These are phyloP conservation scores for Zelopaecilomyces penicillatus DNA, from an alignment of 2,329 filamentous ascomycete species.

Conservation along the genomic window DNA sequence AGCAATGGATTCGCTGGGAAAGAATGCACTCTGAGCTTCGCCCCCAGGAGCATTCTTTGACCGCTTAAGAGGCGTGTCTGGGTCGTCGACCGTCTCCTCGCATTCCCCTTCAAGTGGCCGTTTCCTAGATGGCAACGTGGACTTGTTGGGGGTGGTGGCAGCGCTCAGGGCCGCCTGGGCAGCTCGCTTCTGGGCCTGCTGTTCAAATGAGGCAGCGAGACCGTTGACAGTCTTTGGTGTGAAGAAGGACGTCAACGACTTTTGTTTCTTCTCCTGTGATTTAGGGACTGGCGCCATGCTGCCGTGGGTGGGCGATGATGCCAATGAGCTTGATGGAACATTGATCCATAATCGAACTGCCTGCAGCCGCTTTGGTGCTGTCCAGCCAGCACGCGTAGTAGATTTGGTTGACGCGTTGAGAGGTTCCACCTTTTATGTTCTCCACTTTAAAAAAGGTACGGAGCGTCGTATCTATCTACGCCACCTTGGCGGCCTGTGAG, in stretches of 20 bases:
- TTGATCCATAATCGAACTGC: too few species aligned
- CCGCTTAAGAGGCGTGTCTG: neutral
- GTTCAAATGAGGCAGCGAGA: slow-evolving; percentile 27
- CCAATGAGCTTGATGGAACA: neutral
- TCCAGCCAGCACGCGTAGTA: slow-evolving; percentile 1
- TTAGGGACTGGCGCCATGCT: slow-evolving; percentile 30
- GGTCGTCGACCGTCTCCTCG: slow-evolving; percentile 34
- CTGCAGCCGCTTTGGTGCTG: too few species aligned
- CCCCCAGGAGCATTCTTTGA: slow-evolving; percentile 3
- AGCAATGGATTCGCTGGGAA: slow-evolving; percentile 13
- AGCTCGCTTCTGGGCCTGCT: slow-evolving; percentile 19
- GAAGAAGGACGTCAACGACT: slow-evolving; percentile 83
- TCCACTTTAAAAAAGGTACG: too few species aligned
- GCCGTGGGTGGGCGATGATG: neutral
- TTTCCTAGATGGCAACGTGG: slow-evolving; percentile 33
- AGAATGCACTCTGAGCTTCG: slow-evolving; percentile 25
- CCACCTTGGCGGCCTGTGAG: too few species aligned
- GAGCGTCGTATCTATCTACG: too few species aligned
- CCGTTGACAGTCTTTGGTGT: slow-evolving; percentile 50
- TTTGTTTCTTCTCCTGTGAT: slow-evolving; percentile 56
- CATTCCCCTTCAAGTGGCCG: slow-evolving; percentile 42
- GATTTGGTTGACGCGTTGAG: slow-evolving; percentile 2
- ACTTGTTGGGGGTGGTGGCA: slow-evolving; percentile 17
- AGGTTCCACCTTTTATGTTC: slow-evolving; percentile 1
- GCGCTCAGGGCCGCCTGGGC: slow-evolving; percentile 4